Conservation (phyloP, 2,329 filamentous ascomycete species). For the Sclerotinia spermophila region DNA sequence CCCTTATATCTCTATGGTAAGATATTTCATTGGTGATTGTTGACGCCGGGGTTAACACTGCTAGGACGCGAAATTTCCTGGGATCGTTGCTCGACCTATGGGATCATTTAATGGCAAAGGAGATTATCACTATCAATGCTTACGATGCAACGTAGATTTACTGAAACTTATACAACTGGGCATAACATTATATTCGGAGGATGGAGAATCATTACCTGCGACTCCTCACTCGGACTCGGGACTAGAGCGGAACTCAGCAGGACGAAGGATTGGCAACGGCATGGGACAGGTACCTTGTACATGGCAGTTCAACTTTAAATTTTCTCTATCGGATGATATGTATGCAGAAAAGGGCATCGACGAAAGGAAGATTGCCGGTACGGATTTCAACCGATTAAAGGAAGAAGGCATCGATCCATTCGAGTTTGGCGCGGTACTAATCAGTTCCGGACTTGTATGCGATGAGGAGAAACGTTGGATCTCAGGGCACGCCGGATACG, state of each 20-base stretch:
- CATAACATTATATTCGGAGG: conserved; percentile 85
- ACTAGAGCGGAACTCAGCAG: conserved; percentile 44
- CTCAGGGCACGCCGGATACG: conserved; percentile 95
- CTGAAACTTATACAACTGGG: conserved; percentile 97
- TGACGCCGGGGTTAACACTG: conserved; percentile 27
- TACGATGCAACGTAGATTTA: conserved; percentile 95
- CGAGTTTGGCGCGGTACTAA: conserved; percentile 84
- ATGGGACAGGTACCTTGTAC: conserved; percentile 69
- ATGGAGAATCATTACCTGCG: conserved; percentile 80
- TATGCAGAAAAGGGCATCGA: conserved; percentile 94
- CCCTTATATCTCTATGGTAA: conserved; percentile 95
- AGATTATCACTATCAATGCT: conserved; percentile 97
- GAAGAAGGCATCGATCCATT: conserved; percentile 86
- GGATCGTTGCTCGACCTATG: conserved; percentile 92
- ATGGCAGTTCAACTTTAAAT: conserved; percentile 99
- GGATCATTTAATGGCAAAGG: conserved; percentile 91
- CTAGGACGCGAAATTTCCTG: conserved; percentile 97
- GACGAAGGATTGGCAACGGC: conserved; percentile 45
- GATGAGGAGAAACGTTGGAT: conserved; percentile 91
- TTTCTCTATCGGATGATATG: conserved; percentile 94
- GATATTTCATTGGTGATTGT: conserved; percentile 20
- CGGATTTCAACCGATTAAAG: conserved; percentile 81
- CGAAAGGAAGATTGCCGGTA: conserved; percentile 84
- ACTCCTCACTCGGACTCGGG: conserved; percentile 42
- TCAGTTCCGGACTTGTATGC: conserved; percentile 86